phyloP scores from a whole-genome alignment of 495 filamentous ascomycete species.

The Aspergillus panamensis region DNA sequence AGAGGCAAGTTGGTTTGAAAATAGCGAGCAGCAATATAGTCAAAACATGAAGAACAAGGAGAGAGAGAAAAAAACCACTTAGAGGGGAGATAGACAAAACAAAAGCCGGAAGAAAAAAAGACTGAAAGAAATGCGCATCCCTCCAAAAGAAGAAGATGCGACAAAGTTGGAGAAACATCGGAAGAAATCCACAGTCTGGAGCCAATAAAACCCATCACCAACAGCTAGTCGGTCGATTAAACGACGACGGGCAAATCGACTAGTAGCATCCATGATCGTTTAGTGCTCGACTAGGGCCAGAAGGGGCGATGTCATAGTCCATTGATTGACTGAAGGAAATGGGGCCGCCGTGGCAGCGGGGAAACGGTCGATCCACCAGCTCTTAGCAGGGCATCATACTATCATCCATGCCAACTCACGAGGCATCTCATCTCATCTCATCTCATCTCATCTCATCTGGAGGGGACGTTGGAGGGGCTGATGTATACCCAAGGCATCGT shows the following conservation, averaged over 20 bases:
- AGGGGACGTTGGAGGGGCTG: too few relatives aligned
- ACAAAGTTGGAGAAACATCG: conserved; percentile 19
- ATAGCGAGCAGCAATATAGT: conserved; percentile 13
- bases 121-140: conserved; percentile 12
- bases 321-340: conserved; percentile 3
- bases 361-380: conserved; percentile 19
- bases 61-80: conserved; percentile 21
- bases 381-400: background rate
- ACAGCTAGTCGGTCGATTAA: conserved; percentile 9
- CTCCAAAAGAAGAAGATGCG: conserved; percentile 18
- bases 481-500: conserved; percentile 6
- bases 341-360: conserved; percentile 22
- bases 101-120: conserved; percentile 15
- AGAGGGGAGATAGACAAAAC: conserved; percentile 17
- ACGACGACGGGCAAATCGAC: conserved; percentile 10
- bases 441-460: background rate
- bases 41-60: conserved; percentile 9
- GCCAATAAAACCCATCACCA: conserved; percentile 12
- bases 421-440: too few relatives aligned
- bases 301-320: background rate
- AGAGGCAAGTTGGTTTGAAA: conserved; percentile 16
- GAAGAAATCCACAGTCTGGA: conserved; percentile 8
- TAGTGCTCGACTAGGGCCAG: conserved; percentile 1
- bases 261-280: conserved; percentile 9
- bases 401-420: background rate